Evolutionary conservation across 1,284 basidiomycete species (phyloP), one percentile per base, ranked within the genome.

Genomic region (Heterobasidion annosum): DNA sequence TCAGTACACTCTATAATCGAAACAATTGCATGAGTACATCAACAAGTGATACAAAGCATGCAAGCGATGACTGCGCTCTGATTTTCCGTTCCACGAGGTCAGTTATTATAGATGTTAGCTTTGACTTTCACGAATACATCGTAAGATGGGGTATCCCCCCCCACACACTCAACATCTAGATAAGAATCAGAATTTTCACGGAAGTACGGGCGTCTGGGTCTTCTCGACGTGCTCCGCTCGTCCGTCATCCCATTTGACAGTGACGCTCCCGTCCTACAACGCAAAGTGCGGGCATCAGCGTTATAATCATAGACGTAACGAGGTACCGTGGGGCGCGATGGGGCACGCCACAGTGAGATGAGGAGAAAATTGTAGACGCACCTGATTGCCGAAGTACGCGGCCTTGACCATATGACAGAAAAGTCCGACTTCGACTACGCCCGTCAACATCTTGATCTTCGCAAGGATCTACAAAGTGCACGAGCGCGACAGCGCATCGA

Each of bases 371-470:
- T 33, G 25, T 12, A 50, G n/a, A 66, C 75, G 58, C 56, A 90
- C 89, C 73, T 85, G 79, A 64, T 97, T 96, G 16, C 96, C 96
- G 73, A 98, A 99, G 77, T 98, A 99, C 9, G 95, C 95, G 0
- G 93, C 93, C 68, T 88, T 83, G n/a, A 90, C 93, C 79, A 98
- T 88, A 54, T 85, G 76, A 66, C 91, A 94, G 76, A 99, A 99
- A 19, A 99, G 71, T 0, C 97, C 97, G 35, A 98, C 97, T 70
- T 99, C 96, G 34, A 98, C 89, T 10, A 99, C 93, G 55, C 97
- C 96, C 1, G 96, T 98, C 53, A 97, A 75, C 78, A 95, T 81
- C 74, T 93, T 95, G 65, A 94, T 85, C 57, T 76, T 73, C 9
- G 70, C 69, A 69, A 92, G 71, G 40, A 93, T 75, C 88, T 92